phyloP scores from a whole-genome alignment of 2,329 filamentous ascomycete species.

The Diplodia sapinea region DNA sequence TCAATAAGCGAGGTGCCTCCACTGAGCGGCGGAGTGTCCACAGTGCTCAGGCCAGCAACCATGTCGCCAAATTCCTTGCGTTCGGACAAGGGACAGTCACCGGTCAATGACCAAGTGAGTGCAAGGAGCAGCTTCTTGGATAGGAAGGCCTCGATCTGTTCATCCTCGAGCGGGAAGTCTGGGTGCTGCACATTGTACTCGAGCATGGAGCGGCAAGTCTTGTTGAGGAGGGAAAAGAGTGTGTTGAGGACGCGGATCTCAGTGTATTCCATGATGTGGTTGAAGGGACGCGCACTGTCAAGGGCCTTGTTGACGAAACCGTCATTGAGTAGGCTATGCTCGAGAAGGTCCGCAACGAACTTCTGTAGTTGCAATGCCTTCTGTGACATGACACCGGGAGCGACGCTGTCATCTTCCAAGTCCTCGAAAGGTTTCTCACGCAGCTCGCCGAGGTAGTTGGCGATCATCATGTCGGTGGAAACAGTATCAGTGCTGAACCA shows the following conservation, averaged over 20 bases:
- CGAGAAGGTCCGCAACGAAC: conserved; percentile 79
- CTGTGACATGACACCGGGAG: conserved; percentile 56
- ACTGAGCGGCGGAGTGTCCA: conserved; percentile 81
- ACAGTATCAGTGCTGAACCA: conserved; percentile 99
- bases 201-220: conserved; percentile 86
- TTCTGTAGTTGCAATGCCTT: conserved; percentile 80
- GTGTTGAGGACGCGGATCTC: conserved; percentile 88
- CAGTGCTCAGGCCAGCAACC: conserved; percentile 79
- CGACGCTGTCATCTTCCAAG: conserved; percentile 86
- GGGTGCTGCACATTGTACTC: conserved; percentile 95
- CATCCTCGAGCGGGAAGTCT: conserved; percentile 89
- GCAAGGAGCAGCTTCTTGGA: conserved; percentile 94
- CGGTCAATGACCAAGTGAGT: conserved; percentile 92
- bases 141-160: conserved; percentile 87
- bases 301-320: conserved; percentile 81
- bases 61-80: conserved; percentile 89
- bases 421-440: conserved; percentile 88
- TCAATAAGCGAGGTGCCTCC: conserved; percentile 89
- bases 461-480: conserved; percentile 87
- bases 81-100: conserved; percentile 87
- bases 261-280: conserved; percentile 99
- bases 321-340: conserved; percentile 76
- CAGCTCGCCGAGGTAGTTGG: conserved; percentile 85
- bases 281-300: conserved; percentile 75
- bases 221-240: conserved; percentile 93